phyloP scores from a whole-genome alignment of 768 basidiomycete species.

The Cystoderma amianthinum region DNA sequence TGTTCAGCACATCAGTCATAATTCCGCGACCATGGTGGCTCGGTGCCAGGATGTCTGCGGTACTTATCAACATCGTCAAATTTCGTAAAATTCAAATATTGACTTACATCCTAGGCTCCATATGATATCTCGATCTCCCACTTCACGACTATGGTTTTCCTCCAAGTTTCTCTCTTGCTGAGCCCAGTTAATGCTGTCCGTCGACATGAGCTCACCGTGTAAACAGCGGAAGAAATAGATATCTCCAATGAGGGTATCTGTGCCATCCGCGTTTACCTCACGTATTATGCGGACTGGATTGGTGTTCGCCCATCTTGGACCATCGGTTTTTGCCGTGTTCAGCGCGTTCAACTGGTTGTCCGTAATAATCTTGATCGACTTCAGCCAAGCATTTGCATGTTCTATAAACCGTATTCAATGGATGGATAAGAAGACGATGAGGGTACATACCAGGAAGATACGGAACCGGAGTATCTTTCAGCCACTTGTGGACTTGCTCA shows the following conservation, averaged over 20 bases:
- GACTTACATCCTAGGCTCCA: constrained; percentile 19
- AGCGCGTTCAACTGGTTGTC: constrained; percentile 21
- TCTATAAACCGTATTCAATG: constrained; percentile 10
- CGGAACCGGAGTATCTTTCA: constrained; percentile 39
- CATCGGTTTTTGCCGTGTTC: constrained; percentile 11
- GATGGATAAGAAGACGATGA: too few relatives aligned
- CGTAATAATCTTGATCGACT: constrained; percentile 12
- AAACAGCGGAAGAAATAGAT: constrained; percentile 24
- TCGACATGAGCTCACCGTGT: constrained; percentile 19
- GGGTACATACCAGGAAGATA: constrained; percentile 26
- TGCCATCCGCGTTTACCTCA: constrained; percentile 46
- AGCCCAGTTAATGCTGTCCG: constrained; percentile 24
- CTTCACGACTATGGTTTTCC: constrained; percentile 30
- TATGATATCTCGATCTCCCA: constrained; percentile 46
- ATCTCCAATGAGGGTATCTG: constrained; percentile 44
- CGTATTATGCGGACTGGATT: constrained; percentile 43
- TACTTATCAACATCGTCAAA: not conserved
- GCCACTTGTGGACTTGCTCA: constrained; percentile 29
- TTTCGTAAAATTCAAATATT: not conserved
- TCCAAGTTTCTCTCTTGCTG: constrained; percentile 21
- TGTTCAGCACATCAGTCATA: constrained; percentile 59
- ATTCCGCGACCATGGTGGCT: constrained; percentile 64
- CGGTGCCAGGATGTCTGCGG: constrained; percentile 31
- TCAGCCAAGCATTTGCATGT: constrained; percentile 17
- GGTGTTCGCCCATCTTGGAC: constrained; percentile 22